Base-by-base conservation (phyloP, 2,329 filamentous ascomycete species). In the Nothopassalora personata region DNA sequence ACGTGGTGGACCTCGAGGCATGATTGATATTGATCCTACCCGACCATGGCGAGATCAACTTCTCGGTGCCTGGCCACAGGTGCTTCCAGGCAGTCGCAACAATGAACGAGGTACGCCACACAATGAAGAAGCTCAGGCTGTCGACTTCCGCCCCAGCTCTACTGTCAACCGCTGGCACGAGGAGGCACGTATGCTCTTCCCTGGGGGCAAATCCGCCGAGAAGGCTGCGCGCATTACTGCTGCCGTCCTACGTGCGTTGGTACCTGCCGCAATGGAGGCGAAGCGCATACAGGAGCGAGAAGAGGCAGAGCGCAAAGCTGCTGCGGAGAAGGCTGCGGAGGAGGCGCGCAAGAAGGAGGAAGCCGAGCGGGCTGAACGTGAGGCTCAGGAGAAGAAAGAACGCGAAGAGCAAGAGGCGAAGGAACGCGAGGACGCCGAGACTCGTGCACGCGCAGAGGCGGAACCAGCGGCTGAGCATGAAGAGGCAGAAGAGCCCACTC, bases 91-190 rank as follows among this genome's bases (percentile, higher is more conserved):
- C 19, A 73, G 74, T 43, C 80, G 82, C 27, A 77, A 81, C 11
- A 81, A 83, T 18, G 66, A 68, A 13, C 58, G 63, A 36, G 53
- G 58, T 31, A 47, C 54, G 23, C 73, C 77, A 64, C 75, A 81
- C 68, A 49, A 73, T 60, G 87, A 90, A 58, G 88, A 88, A 11
- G 80, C 84, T n/a, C 87, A 89, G 66, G 88, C 90, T 11, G 86
- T 92, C 28, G 79, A 85, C 2, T 97, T 97, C 72, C 77, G 81
- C 19, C 81, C 90, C 8, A 83, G 85, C 39, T 80, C 84, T 8
- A 97, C 94, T 1, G 79, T 82, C 57, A 81, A 83, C 55, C 87
- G 94, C 61, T 99, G 95, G 87, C 85, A 89, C 70, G 91, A 97
- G 70, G 95, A 97, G 73, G 87, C 91, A 8, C 86, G 88, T 63